Percentiles rank a stretch among this genome's conserved stretches.
Evolutionary conservation across 331 rosid genomes (phyloP).

Genomic region (Acacia pycnantha): DNA sequence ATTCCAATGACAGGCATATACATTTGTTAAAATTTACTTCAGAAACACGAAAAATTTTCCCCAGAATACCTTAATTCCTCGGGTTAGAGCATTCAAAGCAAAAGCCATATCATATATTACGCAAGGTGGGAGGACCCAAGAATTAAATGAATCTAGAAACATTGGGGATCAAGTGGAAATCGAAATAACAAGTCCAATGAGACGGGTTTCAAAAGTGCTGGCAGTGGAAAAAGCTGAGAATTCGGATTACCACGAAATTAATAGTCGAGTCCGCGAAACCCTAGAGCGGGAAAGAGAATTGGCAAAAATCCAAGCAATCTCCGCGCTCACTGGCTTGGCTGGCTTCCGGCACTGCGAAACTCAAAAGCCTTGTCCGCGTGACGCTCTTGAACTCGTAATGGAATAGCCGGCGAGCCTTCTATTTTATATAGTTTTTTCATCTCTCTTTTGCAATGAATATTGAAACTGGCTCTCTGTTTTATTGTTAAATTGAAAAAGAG

Average conservation of each 20-base stretch:
- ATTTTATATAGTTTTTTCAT: conserved; percentile 1
- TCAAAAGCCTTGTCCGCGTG: conserved; percentile 25
- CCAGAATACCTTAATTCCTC: conserved; percentile 7
- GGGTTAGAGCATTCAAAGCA: conserved; percentile 15
- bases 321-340: conserved; percentile 1
- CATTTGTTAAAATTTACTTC: neutral
- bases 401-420: neutral
- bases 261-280: conserved; percentile 33
- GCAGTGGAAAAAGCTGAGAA: conserved; percentile 20
- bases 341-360: conserved; percentile 25
- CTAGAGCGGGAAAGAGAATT: conserved; percentile 28
- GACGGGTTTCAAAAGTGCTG: neutral
- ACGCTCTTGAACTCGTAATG: neutral
- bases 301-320: conserved; percentile 21
- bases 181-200: neutral
- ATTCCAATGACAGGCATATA: neutral
- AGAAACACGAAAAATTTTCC: conserved; percentile 1
- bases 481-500: neutral
- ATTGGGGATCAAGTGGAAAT: neutral
- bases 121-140: neutral
- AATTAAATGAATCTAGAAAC: conserved; percentile 11
- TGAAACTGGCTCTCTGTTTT: neutral
- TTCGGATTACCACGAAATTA: conserved; percentile 45
- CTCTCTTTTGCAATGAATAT: neutral
- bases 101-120: conserved; percentile 1